phyloP scores from a whole-genome alignment of 371 early-diverging fungal genomes.

The Mortierella sp. region DNA sequence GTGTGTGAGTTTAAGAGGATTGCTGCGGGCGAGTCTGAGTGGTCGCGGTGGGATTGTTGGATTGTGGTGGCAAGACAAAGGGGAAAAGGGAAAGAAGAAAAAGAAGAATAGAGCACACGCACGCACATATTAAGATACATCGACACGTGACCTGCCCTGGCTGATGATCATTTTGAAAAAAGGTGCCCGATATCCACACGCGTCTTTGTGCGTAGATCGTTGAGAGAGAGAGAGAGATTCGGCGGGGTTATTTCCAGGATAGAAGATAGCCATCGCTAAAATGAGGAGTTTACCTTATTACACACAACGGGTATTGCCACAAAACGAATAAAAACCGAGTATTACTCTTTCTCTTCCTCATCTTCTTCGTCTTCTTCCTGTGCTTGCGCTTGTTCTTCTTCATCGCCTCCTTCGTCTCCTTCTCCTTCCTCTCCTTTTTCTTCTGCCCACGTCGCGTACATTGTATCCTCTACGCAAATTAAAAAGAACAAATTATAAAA shows the following conservation, averaged over 20 bases:
- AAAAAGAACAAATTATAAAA: background rate
- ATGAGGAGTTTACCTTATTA: too few species aligned
- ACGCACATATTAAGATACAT: background rate
- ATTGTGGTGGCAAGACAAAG: background rate
- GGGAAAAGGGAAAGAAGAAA: background rate
- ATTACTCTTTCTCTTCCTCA: too few species aligned
- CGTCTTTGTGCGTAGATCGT: too few species aligned
- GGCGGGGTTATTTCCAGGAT: too few species aligned
- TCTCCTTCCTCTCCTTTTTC: background rate
- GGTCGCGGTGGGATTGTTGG: background rate
- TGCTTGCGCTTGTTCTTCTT: too few species aligned
- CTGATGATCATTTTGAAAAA: background rate
- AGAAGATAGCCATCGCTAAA: too few species aligned
- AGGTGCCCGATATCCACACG: too few species aligned
- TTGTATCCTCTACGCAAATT: background rate
- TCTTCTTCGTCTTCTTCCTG: background rate
- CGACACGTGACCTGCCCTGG: background rate
- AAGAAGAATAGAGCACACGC: constrained; percentile 5
- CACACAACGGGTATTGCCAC: too few species aligned
- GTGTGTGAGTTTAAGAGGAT: background rate
- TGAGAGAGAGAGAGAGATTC: too few species aligned
- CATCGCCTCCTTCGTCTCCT: too few species aligned
- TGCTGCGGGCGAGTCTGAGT: too few species aligned
- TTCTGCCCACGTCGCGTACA: background rate
- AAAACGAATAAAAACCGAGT: too few species aligned